Conservation (phyloP, 2,329 filamentous ascomycete species). For the Calonectria honghensis region DNA sequence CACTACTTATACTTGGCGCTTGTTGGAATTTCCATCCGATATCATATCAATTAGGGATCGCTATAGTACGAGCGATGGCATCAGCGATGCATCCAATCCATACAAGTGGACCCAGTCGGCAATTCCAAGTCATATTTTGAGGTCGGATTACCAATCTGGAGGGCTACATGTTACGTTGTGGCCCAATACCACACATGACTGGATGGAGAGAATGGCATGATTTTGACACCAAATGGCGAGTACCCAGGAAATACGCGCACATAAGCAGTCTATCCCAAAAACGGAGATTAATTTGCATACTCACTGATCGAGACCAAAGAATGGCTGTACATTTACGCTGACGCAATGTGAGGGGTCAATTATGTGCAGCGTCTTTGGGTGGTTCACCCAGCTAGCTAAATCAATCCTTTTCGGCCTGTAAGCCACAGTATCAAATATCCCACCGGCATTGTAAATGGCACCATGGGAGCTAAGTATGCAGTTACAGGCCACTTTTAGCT, state of each 20-base stretch:
- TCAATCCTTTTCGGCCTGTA: background rate
- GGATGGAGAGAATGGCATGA: constrained; percentile 27
- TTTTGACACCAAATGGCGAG: constrained; percentile 22
- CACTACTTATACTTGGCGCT: background rate
- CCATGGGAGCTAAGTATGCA: background rate
- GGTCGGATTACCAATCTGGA: constrained; percentile 29
- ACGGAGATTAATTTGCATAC: constrained; percentile 9
- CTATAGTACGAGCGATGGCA: background rate
- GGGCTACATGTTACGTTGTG: background rate
- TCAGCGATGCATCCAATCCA: background rate
- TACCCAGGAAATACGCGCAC: background rate
- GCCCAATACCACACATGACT: background rate
- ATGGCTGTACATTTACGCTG: constrained; percentile 10
- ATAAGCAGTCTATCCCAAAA: background rate
- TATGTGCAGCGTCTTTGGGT: constrained; percentile 4
- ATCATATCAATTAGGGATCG: too few relatives aligned
- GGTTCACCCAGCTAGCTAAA: background rate
- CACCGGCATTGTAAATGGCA: constrained; percentile 24
- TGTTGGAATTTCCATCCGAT: background rate
- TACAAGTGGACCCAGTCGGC: background rate
- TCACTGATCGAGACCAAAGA: constrained; percentile 8
- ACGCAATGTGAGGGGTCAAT: constrained; percentile 35
- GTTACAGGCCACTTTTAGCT: background rate
- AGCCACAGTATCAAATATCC: constrained; percentile 24
- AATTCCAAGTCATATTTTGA: background rate